Evolutionary conservation across 2,329 filamentous ascomycete species (phyloP), one percentile per base, ranked within the genome.

Genomic region (Scopulariopsis brevicaulis): DNA sequence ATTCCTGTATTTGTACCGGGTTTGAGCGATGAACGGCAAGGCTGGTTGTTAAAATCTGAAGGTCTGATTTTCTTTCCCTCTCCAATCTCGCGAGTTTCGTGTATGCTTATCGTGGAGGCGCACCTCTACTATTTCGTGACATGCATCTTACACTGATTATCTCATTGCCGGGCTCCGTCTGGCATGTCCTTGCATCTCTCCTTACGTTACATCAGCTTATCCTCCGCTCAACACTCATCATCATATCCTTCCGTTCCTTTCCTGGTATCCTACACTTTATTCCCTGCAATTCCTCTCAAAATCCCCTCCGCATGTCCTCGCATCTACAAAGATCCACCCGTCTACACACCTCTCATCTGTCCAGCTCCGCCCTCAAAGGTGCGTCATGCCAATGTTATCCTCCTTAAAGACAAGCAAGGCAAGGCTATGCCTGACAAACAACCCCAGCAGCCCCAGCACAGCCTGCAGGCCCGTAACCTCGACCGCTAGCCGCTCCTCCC

Each of bases 371-470:
- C 3, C 50, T 53, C 34, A 68, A 43, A 63, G 62, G 51, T 66
- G 65, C 18, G 61, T 60, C 34, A 74, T 72, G 61, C 75, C 77
- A 75, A 78, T 76, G 70, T 99, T 99, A 73, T 99, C 94, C 68
- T 88, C 84, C 69, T 87, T 87, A 77, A 99, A 99, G 64, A 99
- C 82, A 64, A 94, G 77, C 66, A 96, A 74, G 52, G 94, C 94
- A 63, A 96, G 81, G 61, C 83, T 84, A 75, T 99, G 94, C 64
- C 94, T 79, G 57, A 91, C 83, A 67, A 96, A 89, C 60, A 99
- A 74, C 22, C 92, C 94, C 50, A 90, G 74, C n/a, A 95, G 70
- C 8, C 94, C 94, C 61, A 88, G 81, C 4, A 79, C 71, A 18
- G 83, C 75, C 76, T 99, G 94, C 71, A 96, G 80, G n/a, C 74